These are phyloP conservation scores for Durotheca rogersii DNA, from an alignment of 495 filamentous ascomycete genomes.

Conservation along the genomic window DNA sequence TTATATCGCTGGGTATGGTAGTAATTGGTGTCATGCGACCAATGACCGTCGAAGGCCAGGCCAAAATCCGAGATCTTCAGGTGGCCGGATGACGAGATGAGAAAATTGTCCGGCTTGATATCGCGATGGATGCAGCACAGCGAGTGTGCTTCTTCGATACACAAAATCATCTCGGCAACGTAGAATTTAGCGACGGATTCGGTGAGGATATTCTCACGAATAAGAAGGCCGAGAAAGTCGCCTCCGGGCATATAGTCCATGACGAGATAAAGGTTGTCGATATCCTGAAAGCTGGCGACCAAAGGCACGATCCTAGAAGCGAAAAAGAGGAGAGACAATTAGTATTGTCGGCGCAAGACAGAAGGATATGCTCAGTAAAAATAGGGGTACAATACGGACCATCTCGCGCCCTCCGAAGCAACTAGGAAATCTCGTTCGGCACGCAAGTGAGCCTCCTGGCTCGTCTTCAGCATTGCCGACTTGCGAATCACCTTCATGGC, in stretches of 20 bases:
- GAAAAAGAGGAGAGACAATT: too few relatives aligned
- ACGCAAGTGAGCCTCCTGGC: constrained; percentile 88
- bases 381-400: constrained; percentile 48
- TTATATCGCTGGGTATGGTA: constrained; percentile 79
- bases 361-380: too few relatives aligned
- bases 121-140: constrained; percentile 91
- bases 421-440: constrained; percentile 92
- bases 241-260: constrained; percentile 98
- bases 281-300: constrained; percentile 86
- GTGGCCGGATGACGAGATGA: constrained; percentile 84
- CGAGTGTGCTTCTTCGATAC: constrained; percentile 87
- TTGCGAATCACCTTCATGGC: constrained; percentile 98
- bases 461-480: constrained; percentile 81
- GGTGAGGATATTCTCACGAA: constrained; percentile 75
- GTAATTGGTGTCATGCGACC: constrained; percentile 85
- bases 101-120: constrained; percentile 95
- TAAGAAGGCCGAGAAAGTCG: constrained; percentile 83
- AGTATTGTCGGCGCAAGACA: too few relatives aligned
- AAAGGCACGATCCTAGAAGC: constrained; percentile 76
- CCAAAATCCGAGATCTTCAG: constrained; percentile 96
- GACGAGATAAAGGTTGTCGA: constrained; percentile 78
- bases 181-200: constrained; percentile 83
- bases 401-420: constrained; percentile 74
- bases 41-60: constrained; percentile 90
- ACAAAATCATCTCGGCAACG: constrained; percentile 90